Conservation (phyloP, 768 basidiomycete species). For the Imleria badia region DNA sequence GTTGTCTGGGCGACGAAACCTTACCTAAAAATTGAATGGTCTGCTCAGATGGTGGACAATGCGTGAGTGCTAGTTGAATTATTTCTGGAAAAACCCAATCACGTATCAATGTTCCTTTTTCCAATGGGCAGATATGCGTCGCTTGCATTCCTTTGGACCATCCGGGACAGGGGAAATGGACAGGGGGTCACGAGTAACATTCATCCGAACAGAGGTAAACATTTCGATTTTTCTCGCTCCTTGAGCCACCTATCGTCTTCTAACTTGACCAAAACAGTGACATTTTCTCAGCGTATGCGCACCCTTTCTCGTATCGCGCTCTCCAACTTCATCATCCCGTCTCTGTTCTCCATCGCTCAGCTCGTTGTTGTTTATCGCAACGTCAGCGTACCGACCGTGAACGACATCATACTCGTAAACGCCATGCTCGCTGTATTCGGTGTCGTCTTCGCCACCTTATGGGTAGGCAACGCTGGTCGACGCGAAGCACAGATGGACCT, state of each 20-base stretch:
- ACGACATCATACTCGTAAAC: constrained; percentile 30
- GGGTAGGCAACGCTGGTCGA: constrained; percentile 19
- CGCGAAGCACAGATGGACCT: background rate
- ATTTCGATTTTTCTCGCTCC: background rate
- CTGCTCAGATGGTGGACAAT: constrained; percentile 31
- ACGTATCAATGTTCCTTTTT: background rate
- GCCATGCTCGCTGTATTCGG: constrained; percentile 33
- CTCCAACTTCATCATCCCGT: constrained; percentile 34
- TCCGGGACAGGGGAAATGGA: constrained; percentile 12
- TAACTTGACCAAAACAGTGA: constrained; percentile 1
- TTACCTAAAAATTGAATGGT: constrained; percentile 35
- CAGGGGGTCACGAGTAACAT: constrained; percentile 21
- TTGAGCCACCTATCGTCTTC: background rate
- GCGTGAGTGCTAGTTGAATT: constrained; percentile 14
- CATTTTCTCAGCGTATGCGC: constrained; percentile 24
- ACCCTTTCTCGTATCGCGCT: constrained; percentile 31
- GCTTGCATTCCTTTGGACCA: constrained; percentile 28
- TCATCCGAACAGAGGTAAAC: constrained; percentile 8
- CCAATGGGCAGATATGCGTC: constrained; percentile 23
- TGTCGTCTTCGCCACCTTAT: constrained; percentile 35
- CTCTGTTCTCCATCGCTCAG: constrained; percentile 31
- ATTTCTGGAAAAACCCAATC: background rate
- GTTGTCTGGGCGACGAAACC: constrained; percentile 24
- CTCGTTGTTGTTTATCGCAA: constrained; percentile 29
- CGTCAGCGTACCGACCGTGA: constrained; percentile 21